Evolutionary conservation across 1,139 yeast species (phyloP), one percentile per base, ranked within the genome.

Genomic region (Yamadazyma conglobata): DNA sequence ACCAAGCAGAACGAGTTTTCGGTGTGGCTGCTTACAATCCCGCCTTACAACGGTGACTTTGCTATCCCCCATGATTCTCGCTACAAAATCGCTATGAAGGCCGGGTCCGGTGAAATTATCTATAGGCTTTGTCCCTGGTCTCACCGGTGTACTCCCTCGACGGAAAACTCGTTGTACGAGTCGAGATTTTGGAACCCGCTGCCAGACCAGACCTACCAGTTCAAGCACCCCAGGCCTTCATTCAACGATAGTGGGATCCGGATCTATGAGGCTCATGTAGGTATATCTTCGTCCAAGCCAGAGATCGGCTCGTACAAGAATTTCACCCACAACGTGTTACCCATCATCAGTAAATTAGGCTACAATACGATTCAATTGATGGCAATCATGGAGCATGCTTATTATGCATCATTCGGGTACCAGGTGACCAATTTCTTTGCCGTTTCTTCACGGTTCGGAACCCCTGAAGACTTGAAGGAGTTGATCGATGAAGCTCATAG

Each of bases 311-410:
- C 89, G 10, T 91, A 89, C 57, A 78, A 76, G 45, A 93, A 91
- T 53, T 91, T 91, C 54, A 84, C 96, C 14, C 44, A 64, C 27
- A 79, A 85, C 42, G 70, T 88, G 11, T 68, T 91, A 39, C 98
- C 98, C n/a, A 70, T 83, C 26, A 85, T 91, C 46, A 77, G 77
- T 47, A 73, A 79, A 41, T 68, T 89, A 40, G 97, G 96, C 15
- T 91, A 91, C 57, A 87, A 91, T 53, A 80, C 95, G 6, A 83
- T 91, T 46, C 98, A 91, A 58, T 70, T 91, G 50, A 91, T 91
- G 98, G 96, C 98, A 0, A 73, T 91, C 30, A 91, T 91, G 98
- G 98, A 91, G 57, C 98, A 91, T 55, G 97, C 98, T 1, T 91
- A 91, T 57, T 91, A 91, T 54, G 98, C 97, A 2, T 86, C 95